A percentile compares a stretch with the other conserved stretches of the same genome.
Evolutionary conservation across 2,329 filamentous ascomycete genomes (phyloP).

Genomic region (Colletotrichum sp.): DNA sequence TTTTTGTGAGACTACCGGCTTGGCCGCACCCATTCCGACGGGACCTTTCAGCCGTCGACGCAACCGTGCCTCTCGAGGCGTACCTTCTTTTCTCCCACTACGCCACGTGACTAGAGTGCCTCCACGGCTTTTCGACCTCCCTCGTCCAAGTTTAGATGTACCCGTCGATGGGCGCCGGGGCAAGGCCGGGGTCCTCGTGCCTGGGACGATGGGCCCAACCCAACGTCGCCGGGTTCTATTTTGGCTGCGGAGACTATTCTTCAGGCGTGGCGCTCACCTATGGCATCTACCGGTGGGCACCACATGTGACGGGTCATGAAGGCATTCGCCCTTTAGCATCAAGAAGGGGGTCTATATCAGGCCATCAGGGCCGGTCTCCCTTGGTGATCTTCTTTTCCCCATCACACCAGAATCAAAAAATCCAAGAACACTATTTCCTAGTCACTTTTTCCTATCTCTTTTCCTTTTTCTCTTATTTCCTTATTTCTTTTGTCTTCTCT

Average conservation of each 20-base stretch:
- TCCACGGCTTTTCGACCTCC: not conserved
- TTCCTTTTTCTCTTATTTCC: not conserved
- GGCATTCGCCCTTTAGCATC: not conserved
- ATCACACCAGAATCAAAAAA: not conserved
- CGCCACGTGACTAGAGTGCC: not conserved
- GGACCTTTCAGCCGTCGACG: not conserved
- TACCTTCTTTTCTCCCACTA: not conserved
- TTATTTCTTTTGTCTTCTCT: not conserved
- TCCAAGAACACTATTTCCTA: not conserved
- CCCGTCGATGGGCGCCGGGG: not conserved
- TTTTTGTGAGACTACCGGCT: slow-evolving; percentile 7
- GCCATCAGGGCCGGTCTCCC: not conserved
- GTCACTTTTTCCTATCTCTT: not conserved
- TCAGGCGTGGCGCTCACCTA: not conserved
- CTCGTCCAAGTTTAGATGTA: not conserved
- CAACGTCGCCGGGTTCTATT: slow-evolving; percentile 2
- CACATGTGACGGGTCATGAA: not conserved
- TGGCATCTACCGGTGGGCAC: not conserved
- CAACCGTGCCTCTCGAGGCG: not conserved
- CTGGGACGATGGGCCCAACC: not conserved
- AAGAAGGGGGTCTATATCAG: slow-evolving; percentile 5
- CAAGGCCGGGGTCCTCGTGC: not conserved
- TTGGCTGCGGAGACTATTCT: not conserved
- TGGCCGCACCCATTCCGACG: not conserved
- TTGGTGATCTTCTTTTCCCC: not conserved